Evolutionary conservation across 768 basidiomycete species (phyloP).

Genomic region (Tricholomella constricta): DNA sequence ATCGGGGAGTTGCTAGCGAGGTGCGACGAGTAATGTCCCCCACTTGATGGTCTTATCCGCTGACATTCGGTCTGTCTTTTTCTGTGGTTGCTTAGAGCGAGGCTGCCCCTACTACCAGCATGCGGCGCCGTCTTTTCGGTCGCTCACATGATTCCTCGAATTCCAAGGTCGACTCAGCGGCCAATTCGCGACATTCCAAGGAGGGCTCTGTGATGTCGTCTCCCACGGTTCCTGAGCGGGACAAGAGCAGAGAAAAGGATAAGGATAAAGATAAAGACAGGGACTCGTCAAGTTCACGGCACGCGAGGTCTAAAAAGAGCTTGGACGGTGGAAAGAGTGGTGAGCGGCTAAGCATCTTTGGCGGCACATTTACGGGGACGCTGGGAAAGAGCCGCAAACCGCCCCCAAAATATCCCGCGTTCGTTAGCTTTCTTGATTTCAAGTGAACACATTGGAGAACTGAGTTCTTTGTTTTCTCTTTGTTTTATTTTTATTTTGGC

Average conservation of each 20-base stretch:
- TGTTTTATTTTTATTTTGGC: too few species aligned
- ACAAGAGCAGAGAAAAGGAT: constrained; percentile 28
- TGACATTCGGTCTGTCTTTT: not conserved
- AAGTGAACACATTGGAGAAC: not conserved
- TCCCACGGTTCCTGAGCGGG: constrained; percentile 23
- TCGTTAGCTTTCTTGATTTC: constrained; percentile 31
- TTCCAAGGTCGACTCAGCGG: constrained; percentile 24
- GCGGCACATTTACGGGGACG: constrained; percentile 58
- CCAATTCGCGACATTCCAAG: constrained; percentile 22
- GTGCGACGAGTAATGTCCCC: too few species aligned
- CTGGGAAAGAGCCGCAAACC: constrained; percentile 78
- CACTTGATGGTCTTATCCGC: constrained; percentile 10
- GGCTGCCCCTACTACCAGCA: constrained; percentile 38
- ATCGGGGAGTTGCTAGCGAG: constrained; percentile 61
- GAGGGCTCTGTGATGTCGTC: constrained; percentile 21
- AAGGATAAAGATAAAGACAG: constrained; percentile 39
- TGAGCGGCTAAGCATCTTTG: constrained; percentile 85
- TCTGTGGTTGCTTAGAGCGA: constrained; percentile 48
- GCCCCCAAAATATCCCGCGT: constrained; percentile 71
- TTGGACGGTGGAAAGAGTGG: constrained; percentile 46
- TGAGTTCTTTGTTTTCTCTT: constrained; percentile 1
- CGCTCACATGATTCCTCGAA: constrained; percentile 50
- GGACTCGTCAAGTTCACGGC: constrained; percentile 34
- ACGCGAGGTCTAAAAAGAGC: constrained; percentile 51
- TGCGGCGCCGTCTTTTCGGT: constrained; percentile 63